Percentiles rank a stretch among this genome's conserved stretches.
These are phyloP conservation scores for Trichoderma sp. DNA, from an alignment of 2,329 filamentous ascomycete genomes.

Conservation along the genomic window DNA sequence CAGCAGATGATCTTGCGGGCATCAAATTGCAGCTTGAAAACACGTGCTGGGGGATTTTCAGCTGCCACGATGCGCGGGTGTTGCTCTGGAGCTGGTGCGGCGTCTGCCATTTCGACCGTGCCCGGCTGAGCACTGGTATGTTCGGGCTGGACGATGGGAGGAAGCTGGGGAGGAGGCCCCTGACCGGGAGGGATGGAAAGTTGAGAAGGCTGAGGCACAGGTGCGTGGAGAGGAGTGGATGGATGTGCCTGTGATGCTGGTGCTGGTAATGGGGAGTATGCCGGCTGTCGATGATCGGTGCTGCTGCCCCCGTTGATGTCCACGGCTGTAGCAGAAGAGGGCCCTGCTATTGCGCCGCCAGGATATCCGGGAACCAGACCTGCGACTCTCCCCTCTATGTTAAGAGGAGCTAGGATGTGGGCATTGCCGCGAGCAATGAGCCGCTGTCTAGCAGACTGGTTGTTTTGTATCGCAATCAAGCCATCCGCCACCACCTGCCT, in stretches of 20 bases:
- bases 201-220: not conserved
- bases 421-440: constrained; percentile 1
- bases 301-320: not conserved
- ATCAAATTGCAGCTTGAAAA: constrained; percentile 98
- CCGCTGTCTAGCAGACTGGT: constrained; percentile 38
- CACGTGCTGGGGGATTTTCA: constrained; percentile 58
- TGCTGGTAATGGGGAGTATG: not conserved
- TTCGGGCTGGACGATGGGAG: not conserved
- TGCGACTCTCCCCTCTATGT: not conserved
- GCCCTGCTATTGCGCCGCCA: not conserved
- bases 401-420: not conserved
- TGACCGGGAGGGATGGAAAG: not conserved
- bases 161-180: not conserved
- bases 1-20: constrained; percentile 91
- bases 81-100: constrained; percentile 28
- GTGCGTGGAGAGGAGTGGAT: not conserved
- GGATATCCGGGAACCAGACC: not conserved
- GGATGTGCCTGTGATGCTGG: not conserved
- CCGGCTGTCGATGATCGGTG: not conserved
- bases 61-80: constrained; percentile 49
- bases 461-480: constrained; percentile 48
- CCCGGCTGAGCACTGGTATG: not conserved
- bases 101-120: constrained; percentile 11
- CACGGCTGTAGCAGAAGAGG: not conserved
- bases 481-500: constrained; percentile 52